Percentiles rank a stretch among this genome's conserved stretches.
phyloP scores from a whole-genome alignment of 1,139 yeast species.

The Meyerozyma athensensis region DNA sequence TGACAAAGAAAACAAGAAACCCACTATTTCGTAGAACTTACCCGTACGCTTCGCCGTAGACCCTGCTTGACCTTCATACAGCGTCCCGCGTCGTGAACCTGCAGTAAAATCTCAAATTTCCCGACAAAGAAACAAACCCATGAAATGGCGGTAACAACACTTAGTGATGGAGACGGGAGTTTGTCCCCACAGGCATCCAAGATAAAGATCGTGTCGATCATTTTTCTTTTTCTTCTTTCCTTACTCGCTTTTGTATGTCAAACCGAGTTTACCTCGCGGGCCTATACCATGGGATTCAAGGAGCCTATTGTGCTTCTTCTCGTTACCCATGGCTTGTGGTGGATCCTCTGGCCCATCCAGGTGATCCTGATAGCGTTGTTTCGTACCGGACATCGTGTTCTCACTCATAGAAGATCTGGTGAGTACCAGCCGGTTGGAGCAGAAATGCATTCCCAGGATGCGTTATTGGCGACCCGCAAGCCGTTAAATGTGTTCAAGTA shows the following conservation, averaged over 20 bases:
- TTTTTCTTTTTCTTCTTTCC: constrained; percentile 54
- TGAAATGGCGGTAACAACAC: constrained; percentile 14
- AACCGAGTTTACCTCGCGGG: constrained; percentile 74
- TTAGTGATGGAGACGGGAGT: constrained; percentile 10
- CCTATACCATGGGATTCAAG: constrained; percentile 54
- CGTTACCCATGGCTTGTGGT: constrained; percentile 80
- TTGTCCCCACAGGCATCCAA: constrained; percentile 13
- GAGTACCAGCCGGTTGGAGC: constrained; percentile 29
- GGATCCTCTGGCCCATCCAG: constrained; percentile 70
- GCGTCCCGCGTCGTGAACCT: no score
- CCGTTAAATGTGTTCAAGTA: constrained; percentile 22
- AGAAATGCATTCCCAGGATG: constrained; percentile 25
- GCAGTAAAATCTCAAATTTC: neutral
- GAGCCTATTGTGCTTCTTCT: constrained; percentile 68
- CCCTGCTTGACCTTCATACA: no score
- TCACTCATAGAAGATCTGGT: constrained; percentile 9
- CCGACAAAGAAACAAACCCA: neutral
- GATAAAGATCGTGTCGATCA: constrained; percentile 48
- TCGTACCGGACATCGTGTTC: constrained; percentile 34
- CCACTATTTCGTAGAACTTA: no score
- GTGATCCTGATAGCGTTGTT: constrained; percentile 42
- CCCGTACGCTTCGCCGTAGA: no score
- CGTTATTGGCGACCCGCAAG: constrained; percentile 12
- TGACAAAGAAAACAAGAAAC: no score
- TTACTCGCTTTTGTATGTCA: constrained; percentile 67